Evolutionary conservation across 495 filamentous ascomycete species (phyloP).

Genomic region (Margaritispora aquatica): DNA sequence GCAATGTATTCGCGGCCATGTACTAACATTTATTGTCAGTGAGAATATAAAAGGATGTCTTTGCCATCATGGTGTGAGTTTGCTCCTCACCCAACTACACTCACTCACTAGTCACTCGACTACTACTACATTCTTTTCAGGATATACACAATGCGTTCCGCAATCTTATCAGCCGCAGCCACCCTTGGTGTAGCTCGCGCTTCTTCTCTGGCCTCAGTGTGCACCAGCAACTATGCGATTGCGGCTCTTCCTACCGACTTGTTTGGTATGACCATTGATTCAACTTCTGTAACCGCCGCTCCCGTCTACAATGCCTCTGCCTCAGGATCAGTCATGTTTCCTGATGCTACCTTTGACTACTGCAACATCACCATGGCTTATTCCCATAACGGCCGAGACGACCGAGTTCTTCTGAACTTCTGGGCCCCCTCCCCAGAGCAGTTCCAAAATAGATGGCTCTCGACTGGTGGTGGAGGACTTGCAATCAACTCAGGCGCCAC

Average conservation of each 20-base stretch:
- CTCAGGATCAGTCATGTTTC: conserved; percentile 10
- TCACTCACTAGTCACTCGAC: neutral
- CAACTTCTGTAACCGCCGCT: conserved; percentile 27
- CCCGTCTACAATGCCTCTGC: conserved; percentile 28
- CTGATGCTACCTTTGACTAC: conserved; percentile 24
- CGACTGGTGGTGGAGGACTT: conserved; percentile 39
- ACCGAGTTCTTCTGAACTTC: conserved; percentile 28
- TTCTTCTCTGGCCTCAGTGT: neutral
- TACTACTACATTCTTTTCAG: neutral
- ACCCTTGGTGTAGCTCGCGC: neutral
- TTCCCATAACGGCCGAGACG: conserved; percentile 34
- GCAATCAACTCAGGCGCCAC: conserved; percentile 35
- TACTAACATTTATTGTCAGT: neutral
- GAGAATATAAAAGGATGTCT: neutral
- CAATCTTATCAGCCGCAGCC: neutral
- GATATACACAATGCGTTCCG: neutral
- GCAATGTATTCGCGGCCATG: neutral
- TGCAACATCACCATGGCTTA: conserved; percentile 42
- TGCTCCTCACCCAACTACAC: neutral
- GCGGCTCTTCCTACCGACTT: neutral
- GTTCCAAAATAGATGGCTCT: conserved; percentile 28
- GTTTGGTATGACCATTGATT: conserved; percentile 29
- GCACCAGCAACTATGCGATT: neutral
- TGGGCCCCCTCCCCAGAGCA: conserved; percentile 38
- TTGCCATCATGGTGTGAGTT: neutral